phyloP scores from a whole-genome alignment of 306 rosid species.

The Fragaria vesca region DNA sequence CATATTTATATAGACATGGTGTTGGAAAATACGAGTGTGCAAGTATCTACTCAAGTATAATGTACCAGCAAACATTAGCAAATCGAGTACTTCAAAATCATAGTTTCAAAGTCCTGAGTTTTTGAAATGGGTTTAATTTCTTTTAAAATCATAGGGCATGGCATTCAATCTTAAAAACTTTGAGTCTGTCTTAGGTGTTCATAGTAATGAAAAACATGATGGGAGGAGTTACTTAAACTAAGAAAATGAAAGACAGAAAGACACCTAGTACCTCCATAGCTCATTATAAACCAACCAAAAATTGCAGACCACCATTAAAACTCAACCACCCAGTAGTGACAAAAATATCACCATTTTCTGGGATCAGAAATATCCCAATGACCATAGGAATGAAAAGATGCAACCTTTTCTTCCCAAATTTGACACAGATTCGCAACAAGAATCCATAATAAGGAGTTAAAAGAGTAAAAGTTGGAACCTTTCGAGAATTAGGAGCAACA shows the following conservation, averaged over 20 bases:
- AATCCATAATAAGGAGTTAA: not conserved
- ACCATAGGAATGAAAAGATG: not conserved
- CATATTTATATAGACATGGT: not conserved
- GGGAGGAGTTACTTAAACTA: not conserved
- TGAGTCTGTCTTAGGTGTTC: not conserved
- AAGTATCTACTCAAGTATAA: not conserved
- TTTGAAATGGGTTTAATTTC: not conserved
- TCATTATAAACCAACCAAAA: not conserved
- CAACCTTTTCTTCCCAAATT: not conserved
- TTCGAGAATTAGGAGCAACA: conserved; percentile 30
- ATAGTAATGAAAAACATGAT: not conserved
- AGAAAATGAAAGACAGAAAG: not conserved
- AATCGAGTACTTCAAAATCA: not conserved
- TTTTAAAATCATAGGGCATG: not conserved
- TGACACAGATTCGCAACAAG: not conserved
- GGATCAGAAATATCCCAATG: not conserved
- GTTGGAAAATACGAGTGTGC: not conserved
- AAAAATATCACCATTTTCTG: not conserved
- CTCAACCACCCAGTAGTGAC: not conserved
- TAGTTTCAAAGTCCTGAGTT: not conserved
- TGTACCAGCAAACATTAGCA: not conserved
- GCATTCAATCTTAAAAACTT: not conserved
- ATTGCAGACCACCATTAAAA: not conserved
- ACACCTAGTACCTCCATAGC: not conserved
- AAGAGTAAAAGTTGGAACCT: conserved; percentile 34